Base-by-base conservation (phyloP, 495 filamentous ascomycete species). In the Bombardia bombarda region DNA sequence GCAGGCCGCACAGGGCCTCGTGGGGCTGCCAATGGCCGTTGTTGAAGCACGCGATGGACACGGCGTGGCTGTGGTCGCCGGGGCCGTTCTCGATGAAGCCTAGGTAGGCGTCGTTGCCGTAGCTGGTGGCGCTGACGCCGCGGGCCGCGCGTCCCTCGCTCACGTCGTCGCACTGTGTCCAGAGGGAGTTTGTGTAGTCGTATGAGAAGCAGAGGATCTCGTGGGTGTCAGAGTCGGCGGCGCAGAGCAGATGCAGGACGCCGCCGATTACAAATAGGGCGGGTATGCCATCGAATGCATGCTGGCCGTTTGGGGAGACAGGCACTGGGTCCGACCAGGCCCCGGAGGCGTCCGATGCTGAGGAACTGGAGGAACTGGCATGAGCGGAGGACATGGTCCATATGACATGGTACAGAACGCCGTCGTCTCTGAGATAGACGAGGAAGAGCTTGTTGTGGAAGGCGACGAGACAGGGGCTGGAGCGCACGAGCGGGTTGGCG, bases 401-500 rank as follows among this genome's bases (percentile, higher is more conserved):
- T 24, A 45, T 32, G 14, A 47, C 38, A 32, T 49, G 57, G 36
- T 51, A 58, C 2, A 58, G 33, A 19, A 20, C 40, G n/a, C n/a
- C n/a, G 9, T 13, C 19, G 13, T 46, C 40, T 5, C 47, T 45
- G 8, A 58, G 33, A 25, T 53, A 59, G 0, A 48, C 45, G 19
- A 59, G 51, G 40, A 58, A 53, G 17, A 62, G 56, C 32, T 50
- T 55, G 42, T 57, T 55, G 40, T 57, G 58, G 35, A 58, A 62
- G 14, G 53, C 44, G 1, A 53, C 51, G 10, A 62, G 46, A 19
- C 49, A 43, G 5, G 58, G 58, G 9, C 51, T 57, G 1, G 50
- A 46, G 17, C 32, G 35, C 7, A 53, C 43, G 12, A 36, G 32
- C 7, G 52, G 45, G 4, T 43, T 17, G 16, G 12, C 20, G 7